Base-by-base conservation (phyloP, 116 monocot species). In the Iris pallida region DNA sequence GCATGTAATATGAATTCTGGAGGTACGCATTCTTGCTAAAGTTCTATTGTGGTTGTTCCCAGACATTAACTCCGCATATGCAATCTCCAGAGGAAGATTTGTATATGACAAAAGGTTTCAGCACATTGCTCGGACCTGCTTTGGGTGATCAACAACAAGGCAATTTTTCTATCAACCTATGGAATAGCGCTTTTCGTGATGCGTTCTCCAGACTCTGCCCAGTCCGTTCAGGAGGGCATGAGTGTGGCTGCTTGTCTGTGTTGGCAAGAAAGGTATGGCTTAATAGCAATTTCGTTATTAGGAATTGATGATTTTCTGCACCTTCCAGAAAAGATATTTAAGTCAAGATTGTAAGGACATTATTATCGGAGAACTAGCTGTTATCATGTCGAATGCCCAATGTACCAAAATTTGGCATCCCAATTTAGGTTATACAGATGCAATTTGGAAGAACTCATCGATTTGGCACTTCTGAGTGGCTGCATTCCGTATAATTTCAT, bases 11-110 rank as follows among this genome's bases (percentile, higher is more conserved):
- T 30, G 30, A 30, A 30, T 30, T 30, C 30, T 30, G 30, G 30
- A 3, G 30, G 3, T 30, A 3, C 3, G 30, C 30, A 0, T 30
- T 30, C 30, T 30, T 30, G 30, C 1, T 55, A 40, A 30, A 30
- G 30, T 30, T 71, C 15, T 62, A 60, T 17, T 57, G 52, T 63
- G 51, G 6, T 65, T 62, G 9, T 81, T 56, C 88, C 41, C 85
- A 98, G 98, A 81, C 84, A 42, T 80, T 98, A 55, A 90, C 90
- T 63, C 93, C 98, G 4, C 82, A 88, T 47, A 98, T 98, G 98
- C 98, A 98, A 85, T 77, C 88, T 54, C 86, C 88, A 19, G 43
- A 30, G 12, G 83, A 87, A 41, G 78, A 83, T 53, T 59, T 74
- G 51, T 66, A 64, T 45, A 65, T 59, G 62, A 54, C 66, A 63